phyloP scores from a whole-genome alignment of 345 rosid genomes.

The Pugionium cornutum region DNA sequence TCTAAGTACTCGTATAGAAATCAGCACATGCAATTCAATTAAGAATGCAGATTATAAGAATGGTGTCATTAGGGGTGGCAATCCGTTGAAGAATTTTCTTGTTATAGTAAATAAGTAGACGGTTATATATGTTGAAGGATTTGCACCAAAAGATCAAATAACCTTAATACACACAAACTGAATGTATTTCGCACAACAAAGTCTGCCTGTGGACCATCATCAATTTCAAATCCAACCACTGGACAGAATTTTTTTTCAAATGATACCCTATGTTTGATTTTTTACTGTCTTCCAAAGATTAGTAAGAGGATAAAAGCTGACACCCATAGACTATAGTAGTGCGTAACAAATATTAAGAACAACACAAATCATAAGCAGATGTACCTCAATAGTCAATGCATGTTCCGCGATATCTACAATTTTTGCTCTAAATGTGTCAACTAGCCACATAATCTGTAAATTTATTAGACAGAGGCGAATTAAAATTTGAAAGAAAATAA shows the following conservation, averaged over 20 bases:
- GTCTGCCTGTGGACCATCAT: constrained; percentile 5
- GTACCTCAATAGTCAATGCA: constrained; percentile 78
- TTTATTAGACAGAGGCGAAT: constrained; percentile 20
- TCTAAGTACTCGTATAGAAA: constrained; percentile 3
- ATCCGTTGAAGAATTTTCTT: background rate
- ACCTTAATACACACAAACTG: constrained; percentile 5
- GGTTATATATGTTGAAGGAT: constrained; percentile 11
- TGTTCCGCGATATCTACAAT: constrained; percentile 81
- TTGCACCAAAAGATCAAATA: constrained; percentile 9
- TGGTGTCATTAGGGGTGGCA: background rate
- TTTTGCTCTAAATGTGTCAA: constrained; percentile 83
- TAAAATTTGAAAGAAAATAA: constrained; percentile 30
- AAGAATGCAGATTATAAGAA: constrained; percentile 16
- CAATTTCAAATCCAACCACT: constrained; percentile 15
- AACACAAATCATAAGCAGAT: constrained; percentile 20
- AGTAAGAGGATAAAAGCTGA: constrained; percentile 10
- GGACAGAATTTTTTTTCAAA: background rate
- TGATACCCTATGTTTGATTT: background rate
- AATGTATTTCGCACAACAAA: background rate
- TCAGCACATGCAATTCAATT: constrained; percentile 9
- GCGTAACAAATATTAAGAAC: background rate
- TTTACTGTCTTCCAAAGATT: constrained; percentile 15
- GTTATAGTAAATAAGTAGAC: background rate
- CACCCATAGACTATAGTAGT: background rate
- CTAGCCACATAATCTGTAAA: constrained; percentile 87